Base-by-base conservation (phyloP, 1,139 yeast species). In the Debaryomycetaceae sp. region DNA sequence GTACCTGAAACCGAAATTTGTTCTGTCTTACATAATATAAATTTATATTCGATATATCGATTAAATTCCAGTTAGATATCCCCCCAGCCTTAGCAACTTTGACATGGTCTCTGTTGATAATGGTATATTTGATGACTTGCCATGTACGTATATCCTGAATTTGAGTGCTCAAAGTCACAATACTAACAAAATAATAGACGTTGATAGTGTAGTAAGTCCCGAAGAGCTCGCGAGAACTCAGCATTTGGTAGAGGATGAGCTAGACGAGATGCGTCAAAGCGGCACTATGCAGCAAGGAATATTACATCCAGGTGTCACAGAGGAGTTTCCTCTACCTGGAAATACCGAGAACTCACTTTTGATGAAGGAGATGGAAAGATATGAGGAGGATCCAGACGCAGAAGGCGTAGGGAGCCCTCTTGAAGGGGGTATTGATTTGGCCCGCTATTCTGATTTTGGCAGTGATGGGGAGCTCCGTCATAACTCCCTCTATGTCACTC, bases 211-310 rank as follows among this genome's bases (percentile, higher is more conserved):
- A 34, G 60, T 70, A 36, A 54, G 66, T 20, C 59, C 60, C 5
- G 63, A 60, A 41, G 74, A 71, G 48, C 49, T 72, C 41, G 58
- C 59, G n/a, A 58, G 60, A 23, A 72, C 70, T 5, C 74, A 70
- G 48, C 62, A 56, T 43, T 56, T 70, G 40, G 60, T 72, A 6
- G 52, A 62, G 31, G 52, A 51, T 34, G 74, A 70, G 49, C 45
- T 66, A 40, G 53, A 55, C 20, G 50, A 47, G 23, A 54, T 40
- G 44, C 40, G 34, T 42, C 38, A 34, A 34, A 9, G 23, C 36
- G 24, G 9, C 5, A 24, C 27, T n/a, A 14, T 9, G 20, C 39
- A 27, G 23, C 17, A 13, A 13, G 34, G 37, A 9, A 42, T 47
- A 3, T 44, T 62, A 36, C 75, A 69, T 51, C 74, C 73, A 1